Base-by-base conservation (phyloP, 2,329 filamentous ascomycete species). In the Colletotrichum tamarilloi region DNA sequence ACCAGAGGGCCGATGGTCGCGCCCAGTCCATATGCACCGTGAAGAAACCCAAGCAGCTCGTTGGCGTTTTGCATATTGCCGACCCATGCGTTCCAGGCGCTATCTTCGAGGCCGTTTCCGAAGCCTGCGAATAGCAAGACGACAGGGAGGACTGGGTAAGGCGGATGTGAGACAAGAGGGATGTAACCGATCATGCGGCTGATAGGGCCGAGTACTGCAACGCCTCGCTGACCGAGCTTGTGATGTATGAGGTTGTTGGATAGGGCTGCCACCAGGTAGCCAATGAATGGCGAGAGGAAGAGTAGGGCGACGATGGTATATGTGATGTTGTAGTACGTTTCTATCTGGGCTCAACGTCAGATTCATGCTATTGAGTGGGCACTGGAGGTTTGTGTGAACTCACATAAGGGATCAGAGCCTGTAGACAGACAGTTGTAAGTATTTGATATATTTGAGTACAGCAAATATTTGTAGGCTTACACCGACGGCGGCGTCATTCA, bases 41-140 rank as follows among this genome's bases (percentile, higher is more conserved):
- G 93, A 30, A 95, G 82, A 72, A 95, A 86, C 1, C 94, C 93
- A 1, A 95, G 87, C 1, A 96, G 84, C 78, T 95, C 91, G 79
- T 95, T 95, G 8, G 92, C 84, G 71, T 90, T 89, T 14, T 89
- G 87, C 91, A 96, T 93, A 77, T 92, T 92, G 12, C 94, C 94
- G 24, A 90, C 81, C 87, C 87, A 91, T 8, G 88, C 88, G 78
- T 90, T 90, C 85, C 88, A 91, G 3, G 84, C 88, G 72, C 84
- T 87, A 76, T 91, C 92, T 67, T 90, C 87, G 9, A 95, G 82
- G 2, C 93, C 93, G 79, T 92, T 94, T 1, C 93, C 93, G 62
- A 94, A 91, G 1, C 93, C 93, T 1, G 90, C 88, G 22, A 95
- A 82, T 62, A 92, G 87, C 78, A 92, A 90, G 30, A 91, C 85